Evolutionary conservation across 1,139 yeast species (phyloP).

Genomic region (Candida albicans): DNA sequence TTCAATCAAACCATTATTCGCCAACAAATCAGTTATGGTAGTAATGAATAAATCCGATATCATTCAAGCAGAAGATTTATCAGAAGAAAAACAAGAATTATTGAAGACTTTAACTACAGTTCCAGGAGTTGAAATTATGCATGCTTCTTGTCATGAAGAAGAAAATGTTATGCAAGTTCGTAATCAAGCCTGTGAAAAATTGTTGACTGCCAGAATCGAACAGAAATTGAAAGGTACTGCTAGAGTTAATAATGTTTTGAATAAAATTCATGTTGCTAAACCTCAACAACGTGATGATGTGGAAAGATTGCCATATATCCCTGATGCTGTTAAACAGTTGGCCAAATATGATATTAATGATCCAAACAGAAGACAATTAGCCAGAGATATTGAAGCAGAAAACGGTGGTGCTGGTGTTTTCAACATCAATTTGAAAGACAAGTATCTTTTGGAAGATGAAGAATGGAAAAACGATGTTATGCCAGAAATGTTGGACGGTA

Average conservation of each 20-base stretch:
- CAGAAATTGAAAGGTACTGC: constrained; percentile 94
- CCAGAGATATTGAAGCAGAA: constrained; percentile 87
- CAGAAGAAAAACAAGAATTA: constrained; percentile 70
- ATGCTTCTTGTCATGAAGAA: constrained; percentile 90
- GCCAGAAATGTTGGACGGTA: constrained; percentile 96
- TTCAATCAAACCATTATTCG: constrained; percentile 94
- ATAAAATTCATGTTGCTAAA: constrained; percentile 91
- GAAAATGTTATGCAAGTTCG: constrained; percentile 95
- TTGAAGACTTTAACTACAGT: constrained; percentile 60
- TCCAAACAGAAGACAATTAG: constrained; percentile 78
- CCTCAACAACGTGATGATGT: constrained; percentile 89
- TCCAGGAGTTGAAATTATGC: constrained; percentile 89
- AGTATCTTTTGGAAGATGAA: constrained; percentile 87
- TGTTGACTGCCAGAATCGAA: constrained; percentile 93
- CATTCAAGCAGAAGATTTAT: constrained; percentile 79
- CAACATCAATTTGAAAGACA: constrained; percentile 90
- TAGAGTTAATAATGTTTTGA: constrained; percentile 83
- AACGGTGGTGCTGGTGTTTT: constrained; percentile 99
- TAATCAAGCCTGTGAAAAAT: constrained; percentile 95
- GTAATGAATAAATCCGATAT: constrained; percentile 95
- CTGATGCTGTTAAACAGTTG: constrained; percentile 62
- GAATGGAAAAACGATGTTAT: constrained; percentile 97
- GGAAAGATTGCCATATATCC: constrained; percentile 76
- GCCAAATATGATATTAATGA: constrained; percentile 75
- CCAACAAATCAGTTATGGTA: constrained; percentile 93